Percentiles rank a stretch among this genome's conserved stretches.
phyloP scores from a whole-genome alignment of 148 eudicot species.

The Spergularia bocconei region DNA sequence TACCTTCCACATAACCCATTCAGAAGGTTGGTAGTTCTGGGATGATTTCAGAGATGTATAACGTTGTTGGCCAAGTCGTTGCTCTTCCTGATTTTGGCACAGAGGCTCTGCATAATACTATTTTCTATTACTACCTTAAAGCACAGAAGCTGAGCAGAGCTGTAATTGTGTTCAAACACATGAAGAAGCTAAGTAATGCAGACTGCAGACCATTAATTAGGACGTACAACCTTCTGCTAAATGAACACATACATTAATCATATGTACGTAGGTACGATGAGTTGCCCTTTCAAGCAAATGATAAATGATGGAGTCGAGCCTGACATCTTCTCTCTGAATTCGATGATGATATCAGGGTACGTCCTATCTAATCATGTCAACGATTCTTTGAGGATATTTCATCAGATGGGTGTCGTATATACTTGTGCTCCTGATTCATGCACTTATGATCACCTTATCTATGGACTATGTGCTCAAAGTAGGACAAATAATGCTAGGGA shows the following conservation, averaged over 20 bases:
- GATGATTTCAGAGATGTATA: slow-evolving; percentile 77
- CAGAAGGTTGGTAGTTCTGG: slow-evolving; percentile 70
- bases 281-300: slow-evolving; percentile 74
- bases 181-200: slow-evolving; percentile 46
- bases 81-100: slow-evolving; percentile 59
- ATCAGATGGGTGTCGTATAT: slow-evolving; percentile 80
- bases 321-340: slow-evolving; percentile 63
- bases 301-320: slow-evolving; percentile 73
- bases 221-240: slow-evolving; percentile 71
- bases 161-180: slow-evolving; percentile 59
- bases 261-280: slow-evolving; percentile 70
- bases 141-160: slow-evolving; percentile 71
- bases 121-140: slow-evolving; percentile 68
- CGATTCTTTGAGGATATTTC: slow-evolving; percentile 84
- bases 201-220: slow-evolving; percentile 62
- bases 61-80: slow-evolving; percentile 62
- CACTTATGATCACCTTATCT: slow-evolving; percentile 73
- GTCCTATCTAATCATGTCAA: slow-evolving; percentile 80
- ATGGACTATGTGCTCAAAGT: slow-evolving; percentile 83
- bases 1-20: slow-evolving; percentile 57
- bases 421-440: slow-evolving; percentile 52
- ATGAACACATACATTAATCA: slow-evolving; percentile 63
- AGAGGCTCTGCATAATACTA: slow-evolving; percentile 62
- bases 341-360: slow-evolving; percentile 84
- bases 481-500: slow-evolving; percentile 72